These are phyloP conservation scores for Fraxinus pennsylvanica DNA, from an alignment of 257 asterid species.

Conservation along the genomic window DNA sequence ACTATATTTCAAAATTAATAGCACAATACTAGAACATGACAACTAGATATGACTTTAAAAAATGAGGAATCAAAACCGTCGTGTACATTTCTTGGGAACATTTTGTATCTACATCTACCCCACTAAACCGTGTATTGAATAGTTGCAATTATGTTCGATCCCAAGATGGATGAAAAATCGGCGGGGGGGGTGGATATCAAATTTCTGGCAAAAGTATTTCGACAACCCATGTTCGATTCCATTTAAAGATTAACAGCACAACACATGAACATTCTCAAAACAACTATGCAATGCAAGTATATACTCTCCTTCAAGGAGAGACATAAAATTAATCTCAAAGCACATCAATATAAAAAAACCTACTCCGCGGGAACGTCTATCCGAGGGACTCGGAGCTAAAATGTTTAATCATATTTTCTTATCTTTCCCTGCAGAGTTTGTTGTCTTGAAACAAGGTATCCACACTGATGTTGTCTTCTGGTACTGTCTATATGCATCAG, in stretches of 20 bases:
- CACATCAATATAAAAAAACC: conserved; percentile 6
- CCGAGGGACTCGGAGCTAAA: neutral
- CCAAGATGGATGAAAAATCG: neutral
- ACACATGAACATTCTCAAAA: neutral
- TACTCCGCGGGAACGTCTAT: neutral
- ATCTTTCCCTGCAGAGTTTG: conserved; percentile 33
- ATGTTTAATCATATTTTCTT: conserved; percentile 37
- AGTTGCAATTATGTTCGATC: neutral
- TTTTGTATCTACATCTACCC: too few relatives aligned
- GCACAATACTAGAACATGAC: too few relatives aligned
- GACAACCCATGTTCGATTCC: neutral
- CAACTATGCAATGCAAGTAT: conserved; percentile 19
- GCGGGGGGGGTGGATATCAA: neutral
- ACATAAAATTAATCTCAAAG: conserved; percentile 26
- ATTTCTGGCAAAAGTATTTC: neutral
- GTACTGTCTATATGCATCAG: conserved; percentile 65
- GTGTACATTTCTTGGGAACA: too few relatives aligned
- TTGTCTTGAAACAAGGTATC: conserved; percentile 85
- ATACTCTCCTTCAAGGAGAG: conserved; percentile 2
- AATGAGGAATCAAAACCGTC: too few relatives aligned
- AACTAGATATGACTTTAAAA: too few relatives aligned
- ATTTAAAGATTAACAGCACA: conserved; percentile 22
- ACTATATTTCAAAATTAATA: too few relatives aligned
- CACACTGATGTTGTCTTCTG: conserved; percentile 74
- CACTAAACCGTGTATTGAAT: too few relatives aligned